A percentile compares a stretch with the other conserved stretches of the same genome.
phyloP scores from a whole-genome alignment of 2,329 filamentous ascomycete genomes.

The Hysterium pulicare region DNA sequence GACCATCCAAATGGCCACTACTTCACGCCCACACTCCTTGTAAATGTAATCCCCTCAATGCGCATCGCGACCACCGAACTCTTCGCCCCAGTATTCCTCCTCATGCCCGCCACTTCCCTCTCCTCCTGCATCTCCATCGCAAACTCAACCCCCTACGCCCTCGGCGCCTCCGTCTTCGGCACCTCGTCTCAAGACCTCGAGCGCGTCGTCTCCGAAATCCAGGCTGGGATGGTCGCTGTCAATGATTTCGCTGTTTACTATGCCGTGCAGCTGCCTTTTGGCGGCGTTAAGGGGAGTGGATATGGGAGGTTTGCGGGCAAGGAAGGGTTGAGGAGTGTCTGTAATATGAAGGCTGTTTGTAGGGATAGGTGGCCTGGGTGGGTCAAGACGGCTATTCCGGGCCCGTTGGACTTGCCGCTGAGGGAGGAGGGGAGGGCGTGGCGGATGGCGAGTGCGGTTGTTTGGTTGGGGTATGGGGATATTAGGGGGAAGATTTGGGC shows the following conservation, averaged over 20 bases:
- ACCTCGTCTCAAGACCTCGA: constrained; percentile 56
- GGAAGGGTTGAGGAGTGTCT: constrained; percentile 80
- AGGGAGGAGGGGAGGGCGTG: constrained; percentile 30
- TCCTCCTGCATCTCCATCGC: constrained; percentile 70
- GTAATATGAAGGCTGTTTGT: constrained; percentile 85
- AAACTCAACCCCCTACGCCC: constrained; percentile 79
- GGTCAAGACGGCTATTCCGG: constrained; percentile 73
- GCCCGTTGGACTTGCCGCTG: constrained; percentile 78
- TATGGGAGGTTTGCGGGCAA: constrained; percentile 92
- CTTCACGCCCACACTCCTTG: constrained; percentile 85
- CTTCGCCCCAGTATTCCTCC: constrained; percentile 84
- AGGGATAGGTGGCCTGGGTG: constrained; percentile 62
- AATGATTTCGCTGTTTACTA: constrained; percentile 97
- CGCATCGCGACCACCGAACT: constrained; percentile 84
- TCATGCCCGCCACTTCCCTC: constrained; percentile 71
- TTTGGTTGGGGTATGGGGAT: constrained; percentile 50
- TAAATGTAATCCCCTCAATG: constrained; percentile 85
- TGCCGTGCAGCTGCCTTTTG: constrained; percentile 90
- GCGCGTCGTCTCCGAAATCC: constrained; percentile 64
- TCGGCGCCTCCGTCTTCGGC: constrained; percentile 87
- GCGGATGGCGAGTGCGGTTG: constrained; percentile 44
- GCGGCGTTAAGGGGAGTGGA: constrained; percentile 79
- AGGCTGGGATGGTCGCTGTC: constrained; percentile 85
- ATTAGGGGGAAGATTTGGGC: constrained; percentile 37
- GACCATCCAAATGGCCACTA: constrained; percentile 78